Evolutionary conservation across 2,329 filamentous ascomycete genomes (phyloP).

Genomic region (Sporothrix brasiliensis): DNA sequence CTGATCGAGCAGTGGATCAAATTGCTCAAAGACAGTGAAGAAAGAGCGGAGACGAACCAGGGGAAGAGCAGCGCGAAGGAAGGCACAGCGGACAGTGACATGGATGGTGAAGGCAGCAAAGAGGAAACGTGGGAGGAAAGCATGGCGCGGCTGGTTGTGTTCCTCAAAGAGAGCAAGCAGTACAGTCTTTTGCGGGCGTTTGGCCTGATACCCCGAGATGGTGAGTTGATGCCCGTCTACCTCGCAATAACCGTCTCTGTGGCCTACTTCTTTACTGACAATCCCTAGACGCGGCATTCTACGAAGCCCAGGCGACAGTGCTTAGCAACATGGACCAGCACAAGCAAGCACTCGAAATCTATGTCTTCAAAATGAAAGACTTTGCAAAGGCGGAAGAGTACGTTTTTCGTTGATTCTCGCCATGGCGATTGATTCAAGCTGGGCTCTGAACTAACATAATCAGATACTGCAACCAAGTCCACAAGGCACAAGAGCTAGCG

Average conservation of each 20-base stretch:
- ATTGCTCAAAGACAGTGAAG: constrained; percentile 51
- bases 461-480: constrained; percentile 86
- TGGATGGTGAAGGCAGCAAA: constrained; percentile 28
- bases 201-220: constrained; percentile 74
- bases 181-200: constrained; percentile 83
- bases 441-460: constrained; percentile 4
- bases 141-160: constrained; percentile 69
- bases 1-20: constrained; percentile 72
- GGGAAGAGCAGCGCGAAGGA: constrained; percentile 36
- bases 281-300: constrained; percentile 75
- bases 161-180: constrained; percentile 74
- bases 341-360: constrained; percentile 94
- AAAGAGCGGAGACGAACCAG: background rate
- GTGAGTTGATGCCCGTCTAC: constrained; percentile 51
- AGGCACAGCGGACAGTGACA: constrained; percentile 38
- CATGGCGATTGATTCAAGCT: constrained; percentile 18
- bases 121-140: constrained; percentile 56
- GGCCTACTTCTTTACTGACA: constrained; percentile 29
- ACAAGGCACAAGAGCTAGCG: constrained; percentile 59
- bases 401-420: constrained; percentile 41
- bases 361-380: constrained; percentile 90
- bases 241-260: background rate
- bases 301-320: constrained; percentile 85
- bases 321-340: constrained; percentile 95
- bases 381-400: constrained; percentile 91